Conservation (phyloP, 2,329 filamentous ascomycete species). For the Verticillium nonalfalfae region DNA sequence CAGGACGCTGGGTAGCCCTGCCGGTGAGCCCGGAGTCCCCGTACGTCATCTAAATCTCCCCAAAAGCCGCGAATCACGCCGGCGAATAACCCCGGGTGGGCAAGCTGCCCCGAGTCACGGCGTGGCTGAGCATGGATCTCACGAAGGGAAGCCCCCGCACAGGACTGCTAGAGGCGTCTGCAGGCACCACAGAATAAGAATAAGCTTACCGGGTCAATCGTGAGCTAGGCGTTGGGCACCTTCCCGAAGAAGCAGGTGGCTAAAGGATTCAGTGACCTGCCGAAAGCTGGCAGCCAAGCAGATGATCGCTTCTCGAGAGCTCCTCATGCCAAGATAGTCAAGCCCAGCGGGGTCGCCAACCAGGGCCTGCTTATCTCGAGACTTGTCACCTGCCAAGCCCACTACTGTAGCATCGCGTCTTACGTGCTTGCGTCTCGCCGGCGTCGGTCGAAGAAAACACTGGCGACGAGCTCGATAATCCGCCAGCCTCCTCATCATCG, state of each 20-base stretch:
- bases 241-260: slow-evolving; percentile 1
- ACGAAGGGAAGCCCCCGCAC: background rate
- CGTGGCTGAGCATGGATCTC: background rate
- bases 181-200: background rate
- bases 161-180: background rate
- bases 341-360: slow-evolving; percentile 2
- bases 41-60: background rate
- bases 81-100: background rate
- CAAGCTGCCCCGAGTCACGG: background rate
- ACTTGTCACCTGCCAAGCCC: slow-evolving; percentile 1
- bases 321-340: background rate
- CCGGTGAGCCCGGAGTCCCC: background rate
- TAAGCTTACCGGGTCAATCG: background rate
- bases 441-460: background rate
- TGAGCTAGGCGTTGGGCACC: background rate
- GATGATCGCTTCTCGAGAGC: background rate
- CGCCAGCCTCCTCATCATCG: slow-evolving; percentile 3
- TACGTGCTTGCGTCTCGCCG: slow-evolving; percentile 2
- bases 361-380: slow-evolving; percentile 4
- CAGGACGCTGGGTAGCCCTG: background rate
- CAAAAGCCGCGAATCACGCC: background rate
- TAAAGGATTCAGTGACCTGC: background rate
- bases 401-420: slow-evolving; percentile 1
- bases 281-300: slow-evolving; percentile 1
- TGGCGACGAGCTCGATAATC: background rate